Conservation (phyloP, 345 rosid species). For the Acer yangbiense region DNA sequence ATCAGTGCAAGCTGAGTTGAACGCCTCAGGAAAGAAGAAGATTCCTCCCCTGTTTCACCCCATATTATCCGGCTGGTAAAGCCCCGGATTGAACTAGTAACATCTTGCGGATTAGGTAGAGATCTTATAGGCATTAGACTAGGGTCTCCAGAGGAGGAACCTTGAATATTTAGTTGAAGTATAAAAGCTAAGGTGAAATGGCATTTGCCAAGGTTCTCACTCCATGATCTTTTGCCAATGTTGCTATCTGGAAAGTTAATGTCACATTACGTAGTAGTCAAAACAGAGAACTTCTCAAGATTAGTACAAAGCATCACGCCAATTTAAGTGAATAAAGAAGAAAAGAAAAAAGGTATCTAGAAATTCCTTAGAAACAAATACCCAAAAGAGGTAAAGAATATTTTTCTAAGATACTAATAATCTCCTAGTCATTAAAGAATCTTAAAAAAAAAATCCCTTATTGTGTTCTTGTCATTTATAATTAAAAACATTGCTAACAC, state of each 20-base stretch:
- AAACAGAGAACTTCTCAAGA: neutral
- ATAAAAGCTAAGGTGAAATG: constrained; percentile 78
- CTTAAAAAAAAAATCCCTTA: no score
- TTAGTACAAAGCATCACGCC: neutral
- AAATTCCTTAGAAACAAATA: neutral
- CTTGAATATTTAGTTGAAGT: constrained; percentile 48
- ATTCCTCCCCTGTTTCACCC: constrained; percentile 65
- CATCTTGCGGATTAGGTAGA: constrained; percentile 61
- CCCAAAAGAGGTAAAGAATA: no score
- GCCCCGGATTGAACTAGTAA: constrained; percentile 54
- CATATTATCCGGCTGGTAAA: constrained; percentile 84
- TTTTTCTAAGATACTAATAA: no score
- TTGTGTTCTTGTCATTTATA: neutral
- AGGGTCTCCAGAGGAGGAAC: constrained; percentile 42
- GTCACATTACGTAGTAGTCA: neutral
- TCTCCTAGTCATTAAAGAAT: neutral
- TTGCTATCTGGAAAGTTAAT: constrained; percentile 56
- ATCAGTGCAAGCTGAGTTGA: constrained; percentile 70
- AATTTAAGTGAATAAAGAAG: neutral
- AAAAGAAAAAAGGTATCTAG: neutral
- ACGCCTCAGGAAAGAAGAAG: constrained; percentile 68
- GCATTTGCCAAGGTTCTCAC: constrained; percentile 72
- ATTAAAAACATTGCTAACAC: neutral
- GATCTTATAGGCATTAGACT: constrained; percentile 28
- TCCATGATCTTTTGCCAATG: constrained; percentile 71